These are phyloP conservation scores for Pseudotsuga menziesii DNA, from an alignment of 75 land plant genomes.

Conservation along the genomic window DNA sequence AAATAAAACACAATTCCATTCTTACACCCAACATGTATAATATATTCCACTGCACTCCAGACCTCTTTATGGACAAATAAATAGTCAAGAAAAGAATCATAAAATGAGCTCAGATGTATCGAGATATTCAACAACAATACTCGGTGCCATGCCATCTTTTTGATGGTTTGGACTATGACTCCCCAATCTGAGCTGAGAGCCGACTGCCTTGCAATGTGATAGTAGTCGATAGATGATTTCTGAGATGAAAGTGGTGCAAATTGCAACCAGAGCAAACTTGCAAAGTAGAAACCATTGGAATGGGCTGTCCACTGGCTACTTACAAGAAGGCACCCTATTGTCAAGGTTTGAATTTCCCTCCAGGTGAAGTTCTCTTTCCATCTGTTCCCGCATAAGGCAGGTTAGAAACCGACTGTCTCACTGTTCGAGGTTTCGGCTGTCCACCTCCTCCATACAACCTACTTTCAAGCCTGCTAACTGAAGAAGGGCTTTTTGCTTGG, in stretches of 20 bases:
- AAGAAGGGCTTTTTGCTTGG: conserved; percentile 11
- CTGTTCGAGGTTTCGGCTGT: conserved; percentile 4
- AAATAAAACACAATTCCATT: background rate
- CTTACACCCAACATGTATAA: conserved; percentile 5
- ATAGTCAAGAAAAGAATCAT: background rate
- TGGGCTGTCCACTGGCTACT: background rate
- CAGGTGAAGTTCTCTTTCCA: conserved; percentile 5
- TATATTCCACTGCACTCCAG: background rate
- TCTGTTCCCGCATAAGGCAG: conserved; percentile 5
- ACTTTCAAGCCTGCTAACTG: conserved; percentile 7
- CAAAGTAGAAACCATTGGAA: conserved; percentile 1
- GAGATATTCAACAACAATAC: background rate
- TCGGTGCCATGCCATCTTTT: background rate
- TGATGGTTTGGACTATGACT: conserved; percentile 8
- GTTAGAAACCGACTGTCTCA: conserved; percentile 8
- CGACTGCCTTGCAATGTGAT: background rate
- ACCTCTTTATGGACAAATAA: conserved; percentile 3
- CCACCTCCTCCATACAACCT: background rate
- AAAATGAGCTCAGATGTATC: background rate
- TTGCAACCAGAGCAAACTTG: background rate
- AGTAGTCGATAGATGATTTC: conserved; percentile 3
- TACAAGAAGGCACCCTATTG: background rate
- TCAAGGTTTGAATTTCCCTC: conserved; percentile 5
- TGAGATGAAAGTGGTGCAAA: conserved; percentile 2
- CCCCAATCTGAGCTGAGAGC: conserved; percentile 5